Conservation (phyloP, 2,329 filamentous ascomycete species). For the Sarocladium kiliense region DNA sequence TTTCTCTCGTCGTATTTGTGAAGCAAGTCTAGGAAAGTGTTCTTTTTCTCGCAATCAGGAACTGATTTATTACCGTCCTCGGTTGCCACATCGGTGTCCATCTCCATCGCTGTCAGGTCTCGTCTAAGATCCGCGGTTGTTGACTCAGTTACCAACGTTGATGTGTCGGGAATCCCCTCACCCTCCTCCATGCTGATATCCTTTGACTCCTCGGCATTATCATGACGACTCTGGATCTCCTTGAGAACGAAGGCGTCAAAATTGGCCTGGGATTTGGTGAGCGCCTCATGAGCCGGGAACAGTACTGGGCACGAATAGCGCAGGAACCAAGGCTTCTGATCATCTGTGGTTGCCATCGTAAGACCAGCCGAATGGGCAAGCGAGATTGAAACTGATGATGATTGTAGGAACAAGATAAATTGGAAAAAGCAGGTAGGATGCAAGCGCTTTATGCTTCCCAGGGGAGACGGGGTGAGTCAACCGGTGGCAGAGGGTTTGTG, state of each 20-base stretch:
- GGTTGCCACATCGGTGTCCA: slow-evolving; percentile 1
- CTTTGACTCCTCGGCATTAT: background rate
- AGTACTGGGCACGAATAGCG: slow-evolving; percentile 31
- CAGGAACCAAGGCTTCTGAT: slow-evolving; percentile 31
- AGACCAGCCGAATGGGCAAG: background rate
- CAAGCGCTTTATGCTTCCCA: background rate
- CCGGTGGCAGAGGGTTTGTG: background rate
- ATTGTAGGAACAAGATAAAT: background rate
- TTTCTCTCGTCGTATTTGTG: slow-evolving; percentile 14
- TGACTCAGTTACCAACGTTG: slow-evolving; percentile 16
- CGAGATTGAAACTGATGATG: background rate
- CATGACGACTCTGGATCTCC: slow-evolving; percentile 18
- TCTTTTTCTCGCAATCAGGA: slow-evolving; percentile 1
- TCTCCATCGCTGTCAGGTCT: slow-evolving; percentile 8
- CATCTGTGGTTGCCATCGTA: background rate
- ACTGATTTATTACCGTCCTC: background rate
- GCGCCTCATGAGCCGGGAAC: slow-evolving; percentile 30
- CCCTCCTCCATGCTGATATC: slow-evolving; percentile 1
- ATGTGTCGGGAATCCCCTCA: background rate
- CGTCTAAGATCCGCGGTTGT: slow-evolving; percentile 19
- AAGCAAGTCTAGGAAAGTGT: slow-evolving; percentile 31
- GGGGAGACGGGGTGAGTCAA: background rate
- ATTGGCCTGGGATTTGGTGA: slow-evolving; percentile 24
- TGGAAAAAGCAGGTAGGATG: background rate
- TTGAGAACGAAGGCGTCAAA: slow-evolving; percentile 27